A percentile compares a stretch with the other conserved stretches of the same genome.
Evolutionary conservation across 2,329 filamentous ascomycete genomes (phyloP).

Genomic region (Helminthosporium solani): DNA sequence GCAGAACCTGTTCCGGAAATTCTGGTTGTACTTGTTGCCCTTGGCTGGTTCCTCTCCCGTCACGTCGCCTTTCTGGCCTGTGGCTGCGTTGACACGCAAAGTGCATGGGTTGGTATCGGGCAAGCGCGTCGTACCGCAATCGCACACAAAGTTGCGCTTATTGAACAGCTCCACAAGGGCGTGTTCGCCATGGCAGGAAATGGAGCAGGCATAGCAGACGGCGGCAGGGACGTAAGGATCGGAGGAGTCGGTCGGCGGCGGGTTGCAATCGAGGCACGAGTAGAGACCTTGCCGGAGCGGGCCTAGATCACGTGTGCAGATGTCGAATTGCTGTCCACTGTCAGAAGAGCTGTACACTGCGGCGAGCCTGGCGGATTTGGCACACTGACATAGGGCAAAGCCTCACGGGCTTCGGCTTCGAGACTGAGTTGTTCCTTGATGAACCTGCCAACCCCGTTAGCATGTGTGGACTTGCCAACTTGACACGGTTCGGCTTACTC

Average conservation of each 20-base stretch:
- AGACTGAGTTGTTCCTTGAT: constrained; percentile 86
- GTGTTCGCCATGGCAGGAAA: constrained; percentile 95
- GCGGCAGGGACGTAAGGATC: constrained; percentile 73
- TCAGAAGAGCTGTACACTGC: constrained; percentile 11
- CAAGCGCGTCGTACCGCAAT: constrained; percentile 87
- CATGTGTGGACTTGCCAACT: too few species aligned
- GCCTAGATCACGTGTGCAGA: constrained; percentile 87
- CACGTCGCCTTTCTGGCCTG: constrained; percentile 74
- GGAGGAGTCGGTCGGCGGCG: constrained; percentile 64
- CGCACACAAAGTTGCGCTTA: constrained; percentile 94
- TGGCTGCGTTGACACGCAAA: constrained; percentile 70
- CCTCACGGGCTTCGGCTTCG: constrained; percentile 92
- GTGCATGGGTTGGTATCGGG: constrained; percentile 70
- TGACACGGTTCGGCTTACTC: constrained; percentile 35
- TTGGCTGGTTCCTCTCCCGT: constrained; percentile 70
- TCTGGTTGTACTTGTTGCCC: constrained; percentile 90
- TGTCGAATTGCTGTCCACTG: constrained; percentile 74
- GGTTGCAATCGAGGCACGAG: constrained; percentile 91
- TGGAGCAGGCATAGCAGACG: constrained; percentile 94
- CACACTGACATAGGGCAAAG: constrained; percentile 79
- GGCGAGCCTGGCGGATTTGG: constrained; percentile 3
- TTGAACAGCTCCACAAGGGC: constrained; percentile 92
- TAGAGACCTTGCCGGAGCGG: constrained; percentile 85
- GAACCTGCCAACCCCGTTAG: constrained; percentile 59
- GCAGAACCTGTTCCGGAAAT: constrained; percentile 91